A percentile compares a stretch with the other conserved stretches of the same genome.
These are phyloP conservation scores for Flaveria bidentis DNA, from an alignment of 129 eudicot genomes.

Conservation along the genomic window DNA sequence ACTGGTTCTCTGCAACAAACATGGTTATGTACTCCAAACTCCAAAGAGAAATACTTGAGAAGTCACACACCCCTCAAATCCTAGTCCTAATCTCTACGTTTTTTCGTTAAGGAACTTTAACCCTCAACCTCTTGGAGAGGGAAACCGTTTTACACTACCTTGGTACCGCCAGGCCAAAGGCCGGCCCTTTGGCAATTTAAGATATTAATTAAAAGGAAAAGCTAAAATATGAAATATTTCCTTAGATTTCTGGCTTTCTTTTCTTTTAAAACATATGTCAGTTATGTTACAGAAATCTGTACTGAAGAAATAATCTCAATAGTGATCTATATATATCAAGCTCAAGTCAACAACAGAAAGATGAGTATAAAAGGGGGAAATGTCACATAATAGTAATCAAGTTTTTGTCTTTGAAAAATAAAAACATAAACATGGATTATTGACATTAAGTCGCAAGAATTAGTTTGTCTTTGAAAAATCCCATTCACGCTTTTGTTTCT, in stretches of 20 bases:
- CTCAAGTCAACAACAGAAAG: not conserved
- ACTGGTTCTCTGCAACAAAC: not conserved
- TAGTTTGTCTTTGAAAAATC: not conserved
- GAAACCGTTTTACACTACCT: no score
- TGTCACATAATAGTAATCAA: no score
- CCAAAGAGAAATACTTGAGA: no score
- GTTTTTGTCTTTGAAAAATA: not conserved
- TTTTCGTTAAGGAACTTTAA: no score
- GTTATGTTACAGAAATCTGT: not conserved
- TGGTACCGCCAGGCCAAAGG: no score
- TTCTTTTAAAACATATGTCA: no score
- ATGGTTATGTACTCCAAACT: constrained; percentile 8
- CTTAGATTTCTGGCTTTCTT: not conserved
- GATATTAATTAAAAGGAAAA: not conserved
- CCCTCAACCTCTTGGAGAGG: no score
- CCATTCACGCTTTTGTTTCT: not conserved
- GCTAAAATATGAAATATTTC: not conserved
- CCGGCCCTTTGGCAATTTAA: not conserved
- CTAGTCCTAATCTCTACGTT: no score
- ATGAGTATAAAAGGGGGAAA: not conserved
- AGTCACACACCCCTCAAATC: no score
- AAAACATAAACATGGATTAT: not conserved
- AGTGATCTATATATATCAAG: not conserved
- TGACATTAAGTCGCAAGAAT: not conserved
- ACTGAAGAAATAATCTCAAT: not conserved